These are phyloP conservation scores for Aquilaria agallochum DNA, from an alignment of 441 rosid species.

Conservation along the genomic window DNA sequence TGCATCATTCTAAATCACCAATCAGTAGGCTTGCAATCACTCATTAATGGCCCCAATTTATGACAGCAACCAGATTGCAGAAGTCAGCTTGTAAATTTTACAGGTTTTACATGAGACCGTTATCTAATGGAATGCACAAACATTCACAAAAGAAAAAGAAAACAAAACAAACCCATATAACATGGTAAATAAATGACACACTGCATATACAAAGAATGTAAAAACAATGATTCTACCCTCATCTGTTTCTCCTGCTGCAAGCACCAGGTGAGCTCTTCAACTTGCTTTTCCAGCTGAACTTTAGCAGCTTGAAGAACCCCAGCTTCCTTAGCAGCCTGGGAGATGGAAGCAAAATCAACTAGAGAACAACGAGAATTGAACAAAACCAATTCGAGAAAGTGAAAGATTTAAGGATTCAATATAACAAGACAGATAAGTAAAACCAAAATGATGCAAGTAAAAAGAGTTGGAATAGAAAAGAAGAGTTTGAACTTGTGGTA, in stretches of 20 bases:
- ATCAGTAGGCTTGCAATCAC: no score
- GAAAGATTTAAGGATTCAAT: not conserved
- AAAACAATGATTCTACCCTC: conserved; percentile 30
- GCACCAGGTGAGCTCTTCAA: conserved; percentile 81
- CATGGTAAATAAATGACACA: no score
- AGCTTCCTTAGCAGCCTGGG: conserved; percentile 89
- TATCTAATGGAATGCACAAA: conserved; percentile 1
- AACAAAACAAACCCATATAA: conserved; percentile 12
- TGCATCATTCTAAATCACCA: no score
- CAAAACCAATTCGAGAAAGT: conserved; percentile 12
- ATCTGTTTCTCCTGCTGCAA: conserved; percentile 78
- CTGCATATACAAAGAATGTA: conserved; percentile 3
- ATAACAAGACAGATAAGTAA: not conserved
- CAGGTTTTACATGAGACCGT: no score
- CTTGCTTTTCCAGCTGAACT: conserved; percentile 82
- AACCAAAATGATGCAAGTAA: conserved; percentile 17
- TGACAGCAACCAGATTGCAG: no score
- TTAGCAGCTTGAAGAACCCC: conserved; percentile 97
- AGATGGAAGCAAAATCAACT: not conserved
- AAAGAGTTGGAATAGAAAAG: conserved; percentile 5
- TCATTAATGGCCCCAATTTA: no score
- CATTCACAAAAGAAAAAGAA: conserved; percentile 5
- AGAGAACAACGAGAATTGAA: conserved; percentile 6
- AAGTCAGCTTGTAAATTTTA: no score
- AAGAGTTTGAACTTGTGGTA: no score